Evolutionary conservation across 1,284 basidiomycete genomes (phyloP), one percentile per base, ranked within the genome.

Genomic region (Bondarzewia mesenterica): DNA sequence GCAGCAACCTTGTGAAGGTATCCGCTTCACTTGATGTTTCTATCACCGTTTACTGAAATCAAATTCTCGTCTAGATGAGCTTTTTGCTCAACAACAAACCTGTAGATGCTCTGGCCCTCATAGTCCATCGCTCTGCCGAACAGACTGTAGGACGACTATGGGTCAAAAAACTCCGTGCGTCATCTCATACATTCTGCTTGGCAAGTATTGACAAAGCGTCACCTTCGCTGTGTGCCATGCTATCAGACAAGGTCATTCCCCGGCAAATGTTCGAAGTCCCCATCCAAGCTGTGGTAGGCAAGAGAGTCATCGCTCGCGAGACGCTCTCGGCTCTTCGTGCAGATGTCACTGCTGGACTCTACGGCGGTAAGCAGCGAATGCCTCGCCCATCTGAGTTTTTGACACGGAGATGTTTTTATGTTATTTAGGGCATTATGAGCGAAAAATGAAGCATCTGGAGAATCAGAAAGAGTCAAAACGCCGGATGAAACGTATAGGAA

Each of bases 281-380:
- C 1, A 93, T 95, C 48, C 92, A 94, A 62, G 91, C 88, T 44
- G 82, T 80, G 2, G 74, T 97, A 16, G 93, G 93, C 6, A 82
- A 78, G 56, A 92, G 87, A 57, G 80, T 97, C 48, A 80, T 98
- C 44, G 91, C 95, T 4, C 78, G 94, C 44, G 93, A 96, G 64
- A 94, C 83, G 1, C 65, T 97, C 42, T 87, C 86, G 29, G 91
- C 93, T 0, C 70, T 91, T 62, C 80, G 93, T 32, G 93, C 95
- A 50, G 95, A 99, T 58, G 95, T 99, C 21, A 96, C 93, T 0
- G 93, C 93, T 14, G 93, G 93, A 0, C 68, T 97, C 39, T 96
- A 96, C 59, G 93, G 93, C 63, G 92, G 92, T 78, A 54, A 54
- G 70, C 58, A 6, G n/a, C 36, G 37, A 22, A 18, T 26, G 35